phyloP scores from a whole-genome alignment of 2,329 filamentous ascomycete genomes.

The Rugonectria rugulosa region DNA sequence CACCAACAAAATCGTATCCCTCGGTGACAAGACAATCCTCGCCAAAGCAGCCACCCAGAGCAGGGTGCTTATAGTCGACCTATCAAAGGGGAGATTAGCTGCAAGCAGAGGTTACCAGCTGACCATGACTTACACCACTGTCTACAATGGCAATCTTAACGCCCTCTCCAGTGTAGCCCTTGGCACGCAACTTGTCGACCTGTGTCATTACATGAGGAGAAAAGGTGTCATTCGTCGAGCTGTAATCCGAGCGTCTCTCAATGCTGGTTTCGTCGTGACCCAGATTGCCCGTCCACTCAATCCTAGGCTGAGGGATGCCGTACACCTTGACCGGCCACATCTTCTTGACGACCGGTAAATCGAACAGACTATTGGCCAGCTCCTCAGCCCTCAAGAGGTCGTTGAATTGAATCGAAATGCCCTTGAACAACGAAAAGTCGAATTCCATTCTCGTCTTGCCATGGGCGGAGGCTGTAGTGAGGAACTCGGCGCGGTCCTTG shows the following conservation, averaged over 20 bases:
- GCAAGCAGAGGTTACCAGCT: fast-evolving
- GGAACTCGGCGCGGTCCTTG: conserved; percentile 53
- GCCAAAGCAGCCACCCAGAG: conserved; percentile 71
- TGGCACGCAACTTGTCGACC: conserved; percentile 59
- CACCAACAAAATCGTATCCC: conserved; percentile 66
- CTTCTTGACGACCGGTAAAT: conserved; percentile 54
- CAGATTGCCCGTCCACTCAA: conserved; percentile 53
- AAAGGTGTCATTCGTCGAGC: conserved; percentile 46
- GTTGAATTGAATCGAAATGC: conserved; percentile 60
- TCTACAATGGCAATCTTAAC: conserved; percentile 63
- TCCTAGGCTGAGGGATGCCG: conserved; percentile 48
- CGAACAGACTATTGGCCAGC: conserved; percentile 50
- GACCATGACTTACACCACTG: conserved; percentile 54
- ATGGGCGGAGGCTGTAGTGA: conserved; percentile 44
- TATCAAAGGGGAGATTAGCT: conserved; percentile 27
- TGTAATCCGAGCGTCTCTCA: conserved; percentile 27
- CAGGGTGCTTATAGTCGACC: conserved; percentile 69
- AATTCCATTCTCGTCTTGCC: conserved; percentile 57
- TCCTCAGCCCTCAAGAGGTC: conserved; percentile 54
- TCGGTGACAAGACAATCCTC: conserved; percentile 63
- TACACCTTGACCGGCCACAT: conserved; percentile 58
- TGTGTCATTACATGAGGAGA: conserved; percentile 65
- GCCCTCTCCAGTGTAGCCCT: conserved; percentile 58
- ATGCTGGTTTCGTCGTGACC: conserved; percentile 30
- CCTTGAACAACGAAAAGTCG: conserved; percentile 61